phyloP scores from a whole-genome alignment of 2,329 filamentous ascomycete species.

The Trichoderma arundinaceum region DNA sequence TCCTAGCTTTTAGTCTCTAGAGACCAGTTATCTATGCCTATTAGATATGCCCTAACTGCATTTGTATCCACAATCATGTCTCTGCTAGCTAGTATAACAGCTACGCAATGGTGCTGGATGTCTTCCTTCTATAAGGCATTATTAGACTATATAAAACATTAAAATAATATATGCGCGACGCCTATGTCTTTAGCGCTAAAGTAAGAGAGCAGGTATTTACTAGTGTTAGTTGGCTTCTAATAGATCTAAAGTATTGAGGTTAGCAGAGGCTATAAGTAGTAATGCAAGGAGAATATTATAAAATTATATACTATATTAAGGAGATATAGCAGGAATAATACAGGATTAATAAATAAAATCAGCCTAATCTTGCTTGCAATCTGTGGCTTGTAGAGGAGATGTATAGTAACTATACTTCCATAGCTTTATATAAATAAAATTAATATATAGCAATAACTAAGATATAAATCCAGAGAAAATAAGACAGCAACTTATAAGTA shows the following conservation, averaged over 20 bases:
- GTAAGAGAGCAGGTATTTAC: constrained; percentile 64
- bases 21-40: constrained; percentile 41
- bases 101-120: constrained; percentile 49
- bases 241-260: constrained; percentile 42
- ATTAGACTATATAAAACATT: constrained; percentile 67
- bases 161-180: constrained; percentile 61
- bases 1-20: constrained; percentile 31
- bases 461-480: constrained; percentile 4
- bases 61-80: constrained; percentile 63
- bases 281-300: constrained; percentile 34
- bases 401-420: constrained; percentile 60
- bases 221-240: constrained; percentile 52
- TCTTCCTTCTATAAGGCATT: constrained; percentile 67
- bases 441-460: constrained; percentile 10
- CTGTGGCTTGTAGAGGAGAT: constrained; percentile 55
- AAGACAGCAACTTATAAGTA: constrained; percentile 47
- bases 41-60: constrained; percentile 58
- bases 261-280: constrained; percentile 19
- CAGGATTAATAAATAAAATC: constrained; percentile 63
- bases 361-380: constrained; percentile 49
- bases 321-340: constrained; percentile 64
- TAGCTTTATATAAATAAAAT: constrained; percentile 45
- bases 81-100: constrained; percentile 55
- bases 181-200: constrained; percentile 65
- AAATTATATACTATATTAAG: constrained; percentile 70